phyloP scores from a whole-genome alignment of 2,329 filamentous ascomycete genomes.

The Aspergillus sergii region DNA sequence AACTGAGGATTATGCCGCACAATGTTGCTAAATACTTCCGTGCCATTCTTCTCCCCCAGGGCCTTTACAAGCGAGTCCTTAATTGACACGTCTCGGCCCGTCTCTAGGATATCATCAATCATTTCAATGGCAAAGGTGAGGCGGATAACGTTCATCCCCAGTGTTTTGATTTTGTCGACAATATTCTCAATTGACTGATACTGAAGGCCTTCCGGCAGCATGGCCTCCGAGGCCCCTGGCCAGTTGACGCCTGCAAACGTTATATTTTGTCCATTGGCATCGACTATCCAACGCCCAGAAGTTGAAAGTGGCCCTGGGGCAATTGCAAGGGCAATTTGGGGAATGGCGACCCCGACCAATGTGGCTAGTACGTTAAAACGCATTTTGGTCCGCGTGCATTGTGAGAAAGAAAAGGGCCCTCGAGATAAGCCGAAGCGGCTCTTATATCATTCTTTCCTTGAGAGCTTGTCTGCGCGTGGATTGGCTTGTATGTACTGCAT shows the following conservation, averaged over 20 bases:
- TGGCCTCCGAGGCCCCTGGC: slow-evolving; percentile 35
- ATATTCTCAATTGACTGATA: slow-evolving; percentile 31
- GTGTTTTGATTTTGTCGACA: slow-evolving; percentile 30
- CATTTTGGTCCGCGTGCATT: background rate
- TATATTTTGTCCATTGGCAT: slow-evolving; percentile 34
- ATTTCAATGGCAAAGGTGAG: slow-evolving; percentile 48
- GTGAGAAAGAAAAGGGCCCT: background rate
- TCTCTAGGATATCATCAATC: slow-evolving; percentile 46
- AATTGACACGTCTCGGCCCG: slow-evolving; percentile 42
- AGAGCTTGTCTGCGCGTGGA: background rate
- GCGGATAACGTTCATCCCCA: slow-evolving; percentile 36
- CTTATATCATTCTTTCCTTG: background rate
- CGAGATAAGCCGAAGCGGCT: background rate
- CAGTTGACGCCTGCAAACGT: slow-evolving; percentile 37
- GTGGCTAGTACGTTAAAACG: background rate
- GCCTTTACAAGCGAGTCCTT: slow-evolving; percentile 43
- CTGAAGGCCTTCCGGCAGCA: slow-evolving; percentile 37
- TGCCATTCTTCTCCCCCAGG: slow-evolving; percentile 44
- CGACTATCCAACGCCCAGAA: slow-evolving; percentile 42
- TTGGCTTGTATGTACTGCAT: background rate
- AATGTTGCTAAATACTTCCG: slow-evolving; percentile 42
- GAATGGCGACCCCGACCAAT: background rate
- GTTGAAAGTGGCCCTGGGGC: slow-evolving; percentile 27
- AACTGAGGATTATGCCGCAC: slow-evolving; percentile 39
- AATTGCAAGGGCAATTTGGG: background rate